phyloP scores from a whole-genome alignment of 1,139 yeast species.

The Saccharomycopsis phalli region DNA sequence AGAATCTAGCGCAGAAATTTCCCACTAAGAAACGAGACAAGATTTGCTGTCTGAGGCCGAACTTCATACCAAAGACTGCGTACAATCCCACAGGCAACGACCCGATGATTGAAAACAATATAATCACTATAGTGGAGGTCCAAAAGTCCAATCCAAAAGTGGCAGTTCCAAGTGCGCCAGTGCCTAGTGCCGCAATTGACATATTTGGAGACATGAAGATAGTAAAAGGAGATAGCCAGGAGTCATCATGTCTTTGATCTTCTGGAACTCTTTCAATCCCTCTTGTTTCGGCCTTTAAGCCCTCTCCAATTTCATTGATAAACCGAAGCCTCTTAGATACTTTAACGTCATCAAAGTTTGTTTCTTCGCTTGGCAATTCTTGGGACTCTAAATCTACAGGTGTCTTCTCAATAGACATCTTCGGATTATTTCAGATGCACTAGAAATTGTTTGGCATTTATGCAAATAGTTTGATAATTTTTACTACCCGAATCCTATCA shows the following conservation, averaged over 20 bases:
- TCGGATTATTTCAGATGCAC: too few species aligned
- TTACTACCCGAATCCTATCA: too few species aligned
- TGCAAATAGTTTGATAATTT: too few species aligned
- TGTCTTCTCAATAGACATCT: conserved; percentile 5
- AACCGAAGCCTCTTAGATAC: conserved; percentile 1
- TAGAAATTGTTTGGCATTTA: too few species aligned
- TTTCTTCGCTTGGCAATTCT: conserved; percentile 25
- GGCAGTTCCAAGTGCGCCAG: conserved; percentile 31
- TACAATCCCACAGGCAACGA: conserved; percentile 30
- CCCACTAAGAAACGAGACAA: conserved; percentile 31
- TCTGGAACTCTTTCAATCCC: conserved; percentile 42
- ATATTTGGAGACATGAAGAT: conserved; percentile 31
- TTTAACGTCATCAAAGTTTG: not conserved
- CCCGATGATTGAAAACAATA: conserved; percentile 27
- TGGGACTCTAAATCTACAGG: conserved; percentile 11
- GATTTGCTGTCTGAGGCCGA: conserved; percentile 32
- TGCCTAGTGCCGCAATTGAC: conserved; percentile 29
- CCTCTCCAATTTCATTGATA: conserved; percentile 10
- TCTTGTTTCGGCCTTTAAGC: conserved; percentile 36
- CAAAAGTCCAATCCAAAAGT: conserved; percentile 29
- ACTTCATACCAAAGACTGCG: conserved; percentile 29
- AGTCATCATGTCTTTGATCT: conserved; percentile 31
- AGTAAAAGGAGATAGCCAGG: conserved; percentile 27
- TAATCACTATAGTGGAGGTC: conserved; percentile 30
- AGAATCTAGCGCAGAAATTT: conserved; percentile 29